A percentile compares a stretch with the other conserved stretches of the same genome.
Evolutionary conservation across 208 protist genomes (phyloP).

Genomic region (Leishmania guyanensis): DNA sequence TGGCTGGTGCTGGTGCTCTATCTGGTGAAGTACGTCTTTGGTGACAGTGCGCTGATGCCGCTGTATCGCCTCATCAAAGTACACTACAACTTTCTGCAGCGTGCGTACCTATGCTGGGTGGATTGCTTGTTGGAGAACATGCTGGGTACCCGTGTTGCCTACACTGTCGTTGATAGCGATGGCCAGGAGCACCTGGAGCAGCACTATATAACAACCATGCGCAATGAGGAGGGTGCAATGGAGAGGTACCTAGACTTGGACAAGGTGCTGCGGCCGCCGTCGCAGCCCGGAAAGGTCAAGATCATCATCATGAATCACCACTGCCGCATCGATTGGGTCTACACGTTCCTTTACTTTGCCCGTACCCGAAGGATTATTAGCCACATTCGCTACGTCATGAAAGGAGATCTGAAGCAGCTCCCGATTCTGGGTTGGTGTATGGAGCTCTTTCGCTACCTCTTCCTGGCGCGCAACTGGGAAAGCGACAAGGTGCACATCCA

Average conservation of each 20-base stretch:
- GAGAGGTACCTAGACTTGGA: slow-evolving; percentile 25
- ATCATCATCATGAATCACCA: slow-evolving; percentile 90
- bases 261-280: slow-evolving; percentile 38
- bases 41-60: slow-evolving; percentile 4
- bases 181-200: slow-evolving; percentile 45
- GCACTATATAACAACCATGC: slow-evolving; percentile 13
- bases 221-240: slow-evolving; percentile 6
- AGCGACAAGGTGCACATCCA: slow-evolving; percentile 67
- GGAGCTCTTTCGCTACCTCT: slow-evolving; percentile 84
- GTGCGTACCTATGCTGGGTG: slow-evolving; percentile 52
- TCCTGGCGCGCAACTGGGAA: slow-evolving; percentile 82
- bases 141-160: slow-evolving; percentile 55
- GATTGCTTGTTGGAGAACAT: slow-evolving; percentile 52
- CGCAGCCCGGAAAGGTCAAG: slow-evolving; percentile 67
- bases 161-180: slow-evolving; percentile 63
- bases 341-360: slow-evolving; percentile 48
- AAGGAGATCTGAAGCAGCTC: slow-evolving; percentile 51
- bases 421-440: slow-evolving; percentile 80
- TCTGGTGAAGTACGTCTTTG: slow-evolving; percentile 38
- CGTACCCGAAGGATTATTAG: slow-evolving; percentile 28
- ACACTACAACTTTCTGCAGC: slow-evolving; percentile 39
- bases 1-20: slow-evolving; percentile 31
- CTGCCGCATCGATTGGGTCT: slow-evolving; percentile 80
- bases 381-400: slow-evolving; percentile 73
- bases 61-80: slow-evolving; percentile 33